Percentiles rank a stretch among this genome's conserved stretches.
phyloP scores from a whole-genome alignment of 2,329 filamentous ascomycete species.

The Pseudogymnoascus sp. region DNA sequence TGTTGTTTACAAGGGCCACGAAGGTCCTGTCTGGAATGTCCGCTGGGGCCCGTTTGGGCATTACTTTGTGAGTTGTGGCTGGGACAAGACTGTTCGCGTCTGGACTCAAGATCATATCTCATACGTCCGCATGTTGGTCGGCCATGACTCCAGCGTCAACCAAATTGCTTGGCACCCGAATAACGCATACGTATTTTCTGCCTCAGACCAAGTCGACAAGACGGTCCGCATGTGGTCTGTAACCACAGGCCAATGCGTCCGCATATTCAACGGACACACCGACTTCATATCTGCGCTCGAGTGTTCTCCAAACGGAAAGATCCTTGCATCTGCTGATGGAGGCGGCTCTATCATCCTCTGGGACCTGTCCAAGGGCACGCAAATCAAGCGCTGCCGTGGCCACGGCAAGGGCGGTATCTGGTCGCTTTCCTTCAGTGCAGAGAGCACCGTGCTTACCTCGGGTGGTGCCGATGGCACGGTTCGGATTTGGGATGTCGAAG shows the following conservation, averaged over 20 bases:
- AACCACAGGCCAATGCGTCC: conserved; percentile 76
- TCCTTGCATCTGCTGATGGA: conserved; percentile 84
- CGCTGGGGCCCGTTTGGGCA: conserved; percentile 89
- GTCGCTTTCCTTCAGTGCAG: conserved; percentile 86
- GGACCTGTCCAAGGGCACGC: conserved; percentile 79
- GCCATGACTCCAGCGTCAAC: conserved; percentile 90
- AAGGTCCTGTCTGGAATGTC: conserved; percentile 80
- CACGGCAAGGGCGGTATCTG: conserved; percentile 91
- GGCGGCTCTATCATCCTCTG: conserved; percentile 88
- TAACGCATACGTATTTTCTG: conserved; percentile 86
- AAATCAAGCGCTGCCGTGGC: conserved; percentile 87
- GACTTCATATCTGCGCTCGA: conserved; percentile 80
- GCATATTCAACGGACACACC: conserved; percentile 85
- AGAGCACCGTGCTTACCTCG: conserved; percentile 83
- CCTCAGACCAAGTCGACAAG: conserved; percentile 75
- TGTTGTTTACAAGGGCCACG: conserved; percentile 89
- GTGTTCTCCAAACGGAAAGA: conserved; percentile 79
- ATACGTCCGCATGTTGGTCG: conserved; percentile 77
- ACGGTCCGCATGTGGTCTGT: conserved; percentile 97
- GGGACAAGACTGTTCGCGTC: conserved; percentile 82
- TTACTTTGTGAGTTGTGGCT: conserved; percentile 83
- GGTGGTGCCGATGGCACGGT: conserved; percentile 90
- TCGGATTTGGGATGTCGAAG: conserved; percentile 82
- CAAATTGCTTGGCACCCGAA: conserved; percentile 92
- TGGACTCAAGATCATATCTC: conserved; percentile 93